phyloP scores from a whole-genome alignment of 1,139 yeast genomes.

The Diutina neorugosa region DNA sequence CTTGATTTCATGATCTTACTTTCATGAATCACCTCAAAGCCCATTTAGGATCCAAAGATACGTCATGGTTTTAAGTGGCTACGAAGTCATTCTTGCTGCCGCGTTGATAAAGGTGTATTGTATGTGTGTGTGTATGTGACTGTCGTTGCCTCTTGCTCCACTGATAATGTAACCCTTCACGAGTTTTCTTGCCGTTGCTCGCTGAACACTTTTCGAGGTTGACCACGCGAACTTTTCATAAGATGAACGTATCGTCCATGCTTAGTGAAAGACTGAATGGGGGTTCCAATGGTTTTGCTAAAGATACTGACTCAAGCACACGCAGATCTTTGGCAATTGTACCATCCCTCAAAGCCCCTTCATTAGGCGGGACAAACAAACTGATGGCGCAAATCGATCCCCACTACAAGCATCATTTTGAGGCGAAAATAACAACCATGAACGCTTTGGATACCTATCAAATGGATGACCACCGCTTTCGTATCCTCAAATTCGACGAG shows the following conservation, averaged over 20 bases:
- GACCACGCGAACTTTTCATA: slow-evolving; percentile 1
- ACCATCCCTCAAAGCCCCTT: background rate
- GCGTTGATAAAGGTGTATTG: too few relatives aligned
- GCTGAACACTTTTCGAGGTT: background rate
- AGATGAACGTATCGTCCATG: background rate
- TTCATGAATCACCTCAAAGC: too few relatives aligned
- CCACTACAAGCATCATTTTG: background rate
- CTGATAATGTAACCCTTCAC: too few relatives aligned
- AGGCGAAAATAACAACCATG: background rate
- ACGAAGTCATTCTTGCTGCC: too few relatives aligned
- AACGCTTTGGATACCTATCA: background rate
- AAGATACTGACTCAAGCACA: background rate
- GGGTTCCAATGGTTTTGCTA: background rate
- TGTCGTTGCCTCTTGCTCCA: too few relatives aligned
- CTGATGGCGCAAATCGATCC: background rate
- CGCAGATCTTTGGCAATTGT: background rate
- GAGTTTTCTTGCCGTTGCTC: background rate
- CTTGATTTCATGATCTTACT: too few relatives aligned
- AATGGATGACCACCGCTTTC: background rate
- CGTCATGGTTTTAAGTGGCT: too few relatives aligned
- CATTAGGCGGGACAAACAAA: background rate
- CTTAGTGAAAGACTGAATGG: background rate
- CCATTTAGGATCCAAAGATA: too few relatives aligned
- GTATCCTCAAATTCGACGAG: background rate
- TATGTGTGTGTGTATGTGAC: too few relatives aligned